Evolutionary conservation across 164 flowering plant species (phyloP).

Genomic region (Nymphaea thermarum): DNA sequence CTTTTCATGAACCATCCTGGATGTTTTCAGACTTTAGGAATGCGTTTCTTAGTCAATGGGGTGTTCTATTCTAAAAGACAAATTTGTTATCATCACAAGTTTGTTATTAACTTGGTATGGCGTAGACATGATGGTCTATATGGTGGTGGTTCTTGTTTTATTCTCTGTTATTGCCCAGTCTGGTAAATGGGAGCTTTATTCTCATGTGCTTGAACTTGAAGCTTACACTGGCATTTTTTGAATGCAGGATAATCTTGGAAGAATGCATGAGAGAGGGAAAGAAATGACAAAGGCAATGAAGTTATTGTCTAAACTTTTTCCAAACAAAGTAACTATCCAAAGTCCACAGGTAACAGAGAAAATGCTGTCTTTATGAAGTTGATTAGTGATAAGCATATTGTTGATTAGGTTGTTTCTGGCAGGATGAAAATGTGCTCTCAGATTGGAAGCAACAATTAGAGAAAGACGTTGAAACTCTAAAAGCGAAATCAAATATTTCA

Average conservation of each 20-base stretch:
- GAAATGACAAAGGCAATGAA: conserved; percentile 61
- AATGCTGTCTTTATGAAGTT: neutral
- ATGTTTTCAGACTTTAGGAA: too few relatives aligned
- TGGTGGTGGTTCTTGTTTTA: too few relatives aligned
- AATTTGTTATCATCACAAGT: too few relatives aligned
- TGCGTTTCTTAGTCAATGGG: too few relatives aligned
- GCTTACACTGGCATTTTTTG: too few relatives aligned
- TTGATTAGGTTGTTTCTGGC: conserved; percentile 7
- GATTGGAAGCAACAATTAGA: conserved; percentile 84
- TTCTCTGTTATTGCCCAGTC: too few relatives aligned
- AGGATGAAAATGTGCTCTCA: conserved; percentile 65
- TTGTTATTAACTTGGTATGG: too few relatives aligned
- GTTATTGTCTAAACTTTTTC: conserved; percentile 71
- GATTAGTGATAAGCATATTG: neutral
- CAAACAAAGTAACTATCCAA: conserved; percentile 79
- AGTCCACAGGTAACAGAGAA: conserved; percentile 59
- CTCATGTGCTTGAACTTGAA: too few relatives aligned
- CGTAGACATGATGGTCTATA: too few relatives aligned
- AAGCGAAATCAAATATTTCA: conserved; percentile 45
- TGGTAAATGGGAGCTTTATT: too few relatives aligned
- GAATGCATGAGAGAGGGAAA: conserved; percentile 65
- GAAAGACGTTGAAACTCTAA: conserved; percentile 62
- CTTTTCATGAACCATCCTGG: too few relatives aligned
- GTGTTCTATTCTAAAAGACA: too few relatives aligned
- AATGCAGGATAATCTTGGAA: conserved; percentile 61